Percentiles rank a stretch among this genome's conserved stretches.
Evolutionary conservation across 345 rosid species (phyloP).

Genomic region (Arabis hirsuta): DNA sequence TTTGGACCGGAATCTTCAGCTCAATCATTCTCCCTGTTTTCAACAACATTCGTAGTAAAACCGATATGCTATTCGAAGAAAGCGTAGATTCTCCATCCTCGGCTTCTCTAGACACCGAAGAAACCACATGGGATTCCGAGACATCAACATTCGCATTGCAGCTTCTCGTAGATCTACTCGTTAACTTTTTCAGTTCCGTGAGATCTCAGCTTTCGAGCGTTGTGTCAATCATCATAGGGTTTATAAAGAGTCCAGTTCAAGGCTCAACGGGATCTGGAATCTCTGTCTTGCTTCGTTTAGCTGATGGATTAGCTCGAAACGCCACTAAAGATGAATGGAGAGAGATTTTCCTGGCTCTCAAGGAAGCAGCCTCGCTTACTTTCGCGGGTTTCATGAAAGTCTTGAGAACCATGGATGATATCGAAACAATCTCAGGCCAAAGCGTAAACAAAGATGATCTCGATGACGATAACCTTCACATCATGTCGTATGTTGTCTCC

Average conservation of each 20-base stretch:
- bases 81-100: constrained; percentile 50
- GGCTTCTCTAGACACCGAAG: constrained; percentile 56
- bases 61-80: constrained; percentile 50
- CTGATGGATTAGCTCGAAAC: constrained; percentile 61
- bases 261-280: constrained; percentile 82
- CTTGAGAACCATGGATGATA: constrained; percentile 71
- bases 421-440: constrained; percentile 66
- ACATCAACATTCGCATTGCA: constrained; percentile 73
- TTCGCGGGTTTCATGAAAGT: constrained; percentile 77
- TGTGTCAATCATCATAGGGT: constrained; percentile 61
- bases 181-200: constrained; percentile 56
- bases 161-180: constrained; percentile 75
- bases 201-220: constrained; percentile 68
- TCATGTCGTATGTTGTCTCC: constrained; percentile 75
- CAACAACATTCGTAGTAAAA: constrained; percentile 53
- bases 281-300: constrained; percentile 64
- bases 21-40: constrained; percentile 72
- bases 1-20: constrained; percentile 69
- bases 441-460: constrained; percentile 59
- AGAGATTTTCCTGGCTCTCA: constrained; percentile 61
- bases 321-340: constrained; percentile 81
- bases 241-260: constrained; percentile 72
- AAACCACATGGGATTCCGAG: constrained; percentile 78
- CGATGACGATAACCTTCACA: constrained; percentile 76
- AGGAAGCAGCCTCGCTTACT: constrained; percentile 73